A percentile compares a stretch with the other conserved stretches of the same genome.
phyloP scores from a whole-genome alignment of 345 rosid species.

The Sisymbrium irio region DNA sequence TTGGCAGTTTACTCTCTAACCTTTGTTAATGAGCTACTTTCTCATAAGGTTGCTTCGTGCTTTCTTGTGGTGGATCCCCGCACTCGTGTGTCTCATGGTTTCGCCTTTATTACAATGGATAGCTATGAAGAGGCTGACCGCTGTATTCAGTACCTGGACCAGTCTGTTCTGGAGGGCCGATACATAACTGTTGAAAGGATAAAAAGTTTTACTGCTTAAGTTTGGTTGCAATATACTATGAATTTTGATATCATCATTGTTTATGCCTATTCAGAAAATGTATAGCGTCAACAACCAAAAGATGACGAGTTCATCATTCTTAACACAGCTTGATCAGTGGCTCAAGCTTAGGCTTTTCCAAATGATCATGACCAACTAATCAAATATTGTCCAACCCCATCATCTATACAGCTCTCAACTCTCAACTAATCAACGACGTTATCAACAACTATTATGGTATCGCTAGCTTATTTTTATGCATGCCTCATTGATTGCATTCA shows the following conservation, averaged over 20 bases:
- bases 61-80: constrained; percentile 89
- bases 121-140: constrained; percentile 68
- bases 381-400: too few relatives aligned
- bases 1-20: constrained; percentile 32
- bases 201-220: constrained; percentile 15
- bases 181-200: constrained; percentile 94
- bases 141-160: constrained; percentile 80
- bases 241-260: constrained; percentile 40
- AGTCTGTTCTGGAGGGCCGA: constrained; percentile 81
- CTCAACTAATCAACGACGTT: too few relatives aligned
- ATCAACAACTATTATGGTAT: too few relatives aligned
- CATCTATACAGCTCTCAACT: too few relatives aligned
- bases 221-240: background rate
- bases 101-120: constrained; percentile 86
- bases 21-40: background rate
- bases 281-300: constrained; percentile 78
- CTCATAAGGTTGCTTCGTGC: constrained; percentile 68
- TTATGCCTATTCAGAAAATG: constrained; percentile 78
- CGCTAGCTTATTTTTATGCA: too few relatives aligned
- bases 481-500: too few relatives aligned
- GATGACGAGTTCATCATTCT: constrained; percentile 44
- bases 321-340: constrained; percentile 53
- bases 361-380: constrained; percentile 67
- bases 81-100: constrained; percentile 81
- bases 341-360: constrained; percentile 74